Base-by-base conservation (phyloP, 2,329 filamentous ascomycete genomes). In the Pseudopithomyces maydicus region DNA sequence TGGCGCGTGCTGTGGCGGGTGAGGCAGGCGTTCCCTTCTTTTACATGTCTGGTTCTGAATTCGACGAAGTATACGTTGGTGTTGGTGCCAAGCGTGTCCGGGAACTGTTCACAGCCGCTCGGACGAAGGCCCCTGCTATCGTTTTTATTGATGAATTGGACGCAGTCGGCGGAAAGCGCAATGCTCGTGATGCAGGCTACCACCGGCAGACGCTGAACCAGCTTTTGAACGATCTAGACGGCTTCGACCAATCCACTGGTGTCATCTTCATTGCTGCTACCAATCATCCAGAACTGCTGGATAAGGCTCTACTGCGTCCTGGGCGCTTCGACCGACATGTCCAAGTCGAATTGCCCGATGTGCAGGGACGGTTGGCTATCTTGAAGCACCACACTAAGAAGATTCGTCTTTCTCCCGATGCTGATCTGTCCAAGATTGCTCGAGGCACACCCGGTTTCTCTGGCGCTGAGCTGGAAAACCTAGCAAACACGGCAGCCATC, bases 31-130 rank as follows among this genome's bases (percentile, higher is more conserved):
- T 99, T 17, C 95, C 95, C 1, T 99, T 99, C 84, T 99, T 98
- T 84, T 99, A 97, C 84, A 98, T 99, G 94, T 99, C 95, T 71
- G 95, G 95, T 49, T 96, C 92, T 56, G 95, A 99, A 76, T 99
- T 99, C 73, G 95, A 99, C 71, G 95, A 99, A 78, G 90, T 99
- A 51, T 99, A 97, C 71, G 96, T 99, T 35, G 95, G 95, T 73
- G 95, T 99, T 52, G 92, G 93, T 72, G 92, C 92, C 44, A 97
- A 99, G 82, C 90, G 95, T 71, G 94, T 99, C 47, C 91, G 95
- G 57, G 95, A 97, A 61, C 85, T 97, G n/a, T 96, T 97, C 75
- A 80, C 83, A 44, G 87, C 90, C 54, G 94, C 94, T 63, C 91
- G 92, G 65, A 77, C 83, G 62, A 97, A 98, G 80, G 88, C 92